A percentile compares a stretch with the other conserved stretches of the same genome.
phyloP scores from a whole-genome alignment of 129 eudicot genomes.

The Sambucus nigra region DNA sequence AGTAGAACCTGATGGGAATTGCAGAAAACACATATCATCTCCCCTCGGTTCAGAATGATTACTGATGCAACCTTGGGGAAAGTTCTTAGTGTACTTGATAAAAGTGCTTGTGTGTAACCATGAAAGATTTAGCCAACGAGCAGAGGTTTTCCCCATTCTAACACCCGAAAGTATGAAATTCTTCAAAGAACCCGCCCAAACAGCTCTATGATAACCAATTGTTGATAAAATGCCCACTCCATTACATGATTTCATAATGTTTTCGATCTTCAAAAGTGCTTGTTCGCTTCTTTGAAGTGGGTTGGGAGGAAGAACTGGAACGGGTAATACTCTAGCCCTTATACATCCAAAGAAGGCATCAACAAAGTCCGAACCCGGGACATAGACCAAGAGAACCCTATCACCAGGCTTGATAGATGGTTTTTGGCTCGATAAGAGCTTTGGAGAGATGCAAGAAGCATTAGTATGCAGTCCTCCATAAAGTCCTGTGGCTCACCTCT shows the following conservation, averaged over 20 bases:
- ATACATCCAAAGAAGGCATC: slow-evolving; percentile 81
- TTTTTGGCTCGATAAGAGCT: slow-evolving; percentile 51
- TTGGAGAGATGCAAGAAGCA: slow-evolving; percentile 74
- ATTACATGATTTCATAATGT: slow-evolving; percentile 53
- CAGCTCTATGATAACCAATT: slow-evolving; percentile 64
- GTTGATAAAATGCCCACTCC: slow-evolving; percentile 83
- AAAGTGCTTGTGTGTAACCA: slow-evolving; percentile 78
- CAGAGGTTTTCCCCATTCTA: slow-evolving; percentile 35
- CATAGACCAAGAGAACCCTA: slow-evolving; percentile 60
- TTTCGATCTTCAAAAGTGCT: slow-evolving; percentile 69
- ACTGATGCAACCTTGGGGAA: slow-evolving; percentile 7
- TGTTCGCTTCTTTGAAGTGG: slow-evolving; percentile 90
- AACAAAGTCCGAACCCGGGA: slow-evolving; percentile 71
- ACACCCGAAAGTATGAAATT: slow-evolving; percentile 39
- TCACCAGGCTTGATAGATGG: slow-evolving; percentile 66
- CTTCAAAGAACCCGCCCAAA: slow-evolving; percentile 66
- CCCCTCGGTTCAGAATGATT: slow-evolving; percentile 26
- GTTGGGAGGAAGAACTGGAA: slow-evolving; percentile 81
- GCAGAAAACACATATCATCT: slow-evolving; percentile 64
- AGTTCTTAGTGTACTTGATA: slow-evolving; percentile 32
- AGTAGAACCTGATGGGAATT: slow-evolving; percentile 87
- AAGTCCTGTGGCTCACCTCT: slow-evolving; percentile 37
- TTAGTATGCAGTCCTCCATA: slow-evolving; percentile 48
- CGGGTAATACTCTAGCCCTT: slow-evolving; percentile 69
- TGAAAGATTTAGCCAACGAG: slow-evolving; percentile 71